Conservation (phyloP, 176 grass and related monocot species). For the Lolium perenne region DNA sequence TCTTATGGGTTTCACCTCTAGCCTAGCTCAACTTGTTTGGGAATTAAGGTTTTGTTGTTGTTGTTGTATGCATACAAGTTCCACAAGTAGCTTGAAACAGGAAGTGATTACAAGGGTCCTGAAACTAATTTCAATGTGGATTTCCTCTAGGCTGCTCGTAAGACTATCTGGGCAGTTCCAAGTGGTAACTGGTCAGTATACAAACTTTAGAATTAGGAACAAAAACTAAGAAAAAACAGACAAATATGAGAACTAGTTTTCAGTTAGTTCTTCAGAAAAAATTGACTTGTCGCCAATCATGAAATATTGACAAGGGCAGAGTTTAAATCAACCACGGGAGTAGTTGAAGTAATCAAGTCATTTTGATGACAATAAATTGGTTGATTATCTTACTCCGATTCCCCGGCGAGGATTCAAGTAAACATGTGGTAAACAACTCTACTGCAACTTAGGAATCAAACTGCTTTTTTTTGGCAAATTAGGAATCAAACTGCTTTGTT, state of each 20-base stretch:
- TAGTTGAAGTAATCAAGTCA: conserved; percentile 2
- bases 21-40: too few species aligned
- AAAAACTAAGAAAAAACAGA: conserved; percentile 6
- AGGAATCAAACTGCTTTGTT: conserved; percentile 22
- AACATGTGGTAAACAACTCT: not conserved
- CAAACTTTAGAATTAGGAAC: not conserved
- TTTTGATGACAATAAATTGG: not conserved
- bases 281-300: not conserved
- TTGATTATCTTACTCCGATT: not conserved
- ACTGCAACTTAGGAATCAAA: not conserved
- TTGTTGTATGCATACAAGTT: not conserved
- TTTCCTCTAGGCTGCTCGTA: not conserved
- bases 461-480: not conserved
- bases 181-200: not conserved
- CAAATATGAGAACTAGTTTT: conserved; percentile 10
- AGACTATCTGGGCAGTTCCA: not conserved
- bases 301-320: conserved; percentile 3
- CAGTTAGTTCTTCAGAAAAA: not conserved
- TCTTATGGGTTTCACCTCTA: too few species aligned
- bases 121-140: not conserved
- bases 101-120: not conserved
- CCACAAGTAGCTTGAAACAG: not conserved
- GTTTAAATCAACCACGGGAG: not conserved
- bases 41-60: too few species aligned
- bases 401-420: not conserved